Percentiles rank a stretch among this genome's conserved stretches.
These are phyloP conservation scores for Globisporangium ultimum DNA, from an alignment of 352 stramenopile genomes.

Conservation along the genomic window DNA sequence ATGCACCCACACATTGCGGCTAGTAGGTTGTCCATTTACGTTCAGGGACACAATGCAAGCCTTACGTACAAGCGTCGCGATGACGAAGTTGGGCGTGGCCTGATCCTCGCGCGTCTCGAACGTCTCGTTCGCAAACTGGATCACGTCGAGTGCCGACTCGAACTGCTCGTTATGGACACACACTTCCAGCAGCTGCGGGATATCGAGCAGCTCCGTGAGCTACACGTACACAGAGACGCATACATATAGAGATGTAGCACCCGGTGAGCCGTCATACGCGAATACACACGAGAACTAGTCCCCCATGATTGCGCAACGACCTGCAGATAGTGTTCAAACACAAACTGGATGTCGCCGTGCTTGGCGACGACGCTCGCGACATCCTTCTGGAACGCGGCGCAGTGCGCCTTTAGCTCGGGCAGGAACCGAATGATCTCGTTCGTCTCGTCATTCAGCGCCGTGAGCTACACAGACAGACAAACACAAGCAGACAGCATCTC, in stretches of 20 bases:
- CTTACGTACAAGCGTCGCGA: slow-evolving; percentile 45
- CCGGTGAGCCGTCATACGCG: no score
- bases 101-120: slow-evolving; percentile 38
- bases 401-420: slow-evolving; percentile 56
- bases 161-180: slow-evolving; percentile 96
- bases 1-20: no score
- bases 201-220: slow-evolving; percentile 96
- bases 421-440: slow-evolving; percentile 41
- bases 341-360: slow-evolving; percentile 85
- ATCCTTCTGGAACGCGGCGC: slow-evolving; percentile 46
- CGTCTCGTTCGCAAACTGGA: slow-evolving; percentile 86
- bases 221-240: slow-evolving; percentile 19
- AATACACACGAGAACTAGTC: no score
- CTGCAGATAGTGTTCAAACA: slow-evolving; percentile 88
- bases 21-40: neutral
- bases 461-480: slow-evolving; percentile 29
- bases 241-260: neutral
- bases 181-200: slow-evolving; percentile 96
- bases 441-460: slow-evolving; percentile 70
- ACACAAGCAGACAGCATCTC: neutral
- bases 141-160: slow-evolving; percentile 95
- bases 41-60: neutral
- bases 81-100: slow-evolving; percentile 48
- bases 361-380: slow-evolving; percentile 55
- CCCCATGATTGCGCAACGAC: slow-evolving; percentile 13